phyloP scores from a whole-genome alignment of 768 basidiomycete species.

The Tylopilus subfusipes region DNA sequence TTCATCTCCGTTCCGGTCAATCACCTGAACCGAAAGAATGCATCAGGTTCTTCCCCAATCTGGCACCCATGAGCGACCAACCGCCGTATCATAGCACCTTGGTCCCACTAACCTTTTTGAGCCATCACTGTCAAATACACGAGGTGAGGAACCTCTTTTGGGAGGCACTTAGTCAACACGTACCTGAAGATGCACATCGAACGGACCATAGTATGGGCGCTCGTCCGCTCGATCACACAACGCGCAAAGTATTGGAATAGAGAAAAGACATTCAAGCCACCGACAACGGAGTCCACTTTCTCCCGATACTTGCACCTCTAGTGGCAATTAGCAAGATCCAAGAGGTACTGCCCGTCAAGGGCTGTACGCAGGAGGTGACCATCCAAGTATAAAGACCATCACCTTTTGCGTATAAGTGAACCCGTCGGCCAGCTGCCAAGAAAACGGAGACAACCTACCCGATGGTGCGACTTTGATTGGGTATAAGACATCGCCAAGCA shows the following conservation, averaged over 20 bases:
- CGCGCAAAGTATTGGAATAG: neutral
- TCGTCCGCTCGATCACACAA: neutral
- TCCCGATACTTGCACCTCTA: neutral
- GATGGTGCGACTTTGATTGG: neutral
- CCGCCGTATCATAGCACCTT: neutral
- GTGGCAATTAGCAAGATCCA: neutral
- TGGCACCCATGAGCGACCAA: neutral
- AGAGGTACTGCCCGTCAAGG: neutral
- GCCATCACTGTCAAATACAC: neutral
- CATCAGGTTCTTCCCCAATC: neutral
- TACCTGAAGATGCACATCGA: neutral
- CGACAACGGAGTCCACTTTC: neutral
- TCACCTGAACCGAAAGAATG: neutral
- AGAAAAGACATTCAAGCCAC: neutral
- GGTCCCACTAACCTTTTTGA: neutral
- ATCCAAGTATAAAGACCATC: neutral
- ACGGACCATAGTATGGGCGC: neutral
- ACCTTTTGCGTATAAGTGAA: neutral
- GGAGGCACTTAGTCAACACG: neutral
- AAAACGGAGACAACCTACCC: neutral
- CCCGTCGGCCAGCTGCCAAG: neutral
- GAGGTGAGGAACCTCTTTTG: neutral
- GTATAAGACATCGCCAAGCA: neutral
- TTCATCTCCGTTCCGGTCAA: constrained; percentile 1
- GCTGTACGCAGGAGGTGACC: neutral